Percentiles rank a stretch among this genome's conserved stretches.
Evolutionary conservation across 192 early-diverging fungal genomes (phyloP).

Genomic region (Backusella luteola): DNA sequence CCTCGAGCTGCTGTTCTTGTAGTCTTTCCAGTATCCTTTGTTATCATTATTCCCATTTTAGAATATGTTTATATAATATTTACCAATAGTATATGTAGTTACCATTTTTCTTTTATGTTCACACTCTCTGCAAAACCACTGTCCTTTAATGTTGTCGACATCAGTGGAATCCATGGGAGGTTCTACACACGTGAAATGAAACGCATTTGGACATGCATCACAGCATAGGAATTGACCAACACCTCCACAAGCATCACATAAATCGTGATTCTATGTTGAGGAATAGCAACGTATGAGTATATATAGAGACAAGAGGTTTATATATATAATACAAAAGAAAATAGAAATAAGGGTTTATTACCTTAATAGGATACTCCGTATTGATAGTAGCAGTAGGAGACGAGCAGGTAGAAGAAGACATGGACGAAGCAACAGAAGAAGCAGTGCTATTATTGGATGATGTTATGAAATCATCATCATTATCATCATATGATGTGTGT

Average conservation of each 20-base stretch:
- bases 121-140: conserved; percentile 44
- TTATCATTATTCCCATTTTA: background rate
- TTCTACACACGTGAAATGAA: conserved; percentile 44
- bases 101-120: conserved; percentile 12
- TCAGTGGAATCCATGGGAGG: conserved; percentile 42
- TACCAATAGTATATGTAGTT: background rate
- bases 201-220: conserved; percentile 43
- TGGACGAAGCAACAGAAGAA: background rate
- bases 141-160: conserved; percentile 30
- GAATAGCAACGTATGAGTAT: background rate
- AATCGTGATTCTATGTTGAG: conserved; percentile 36
- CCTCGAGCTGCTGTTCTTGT: background rate
- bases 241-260: conserved; percentile 38
- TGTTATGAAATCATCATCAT: background rate
- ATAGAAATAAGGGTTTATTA: background rate
- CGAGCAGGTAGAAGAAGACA: conserved; percentile 7
- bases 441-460: background rate
- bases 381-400: background rate
- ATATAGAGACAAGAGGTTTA: background rate
- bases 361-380: conserved; percentile 1
- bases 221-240: conserved; percentile 41
- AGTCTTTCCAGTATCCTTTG: background rate
- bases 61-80: background rate
- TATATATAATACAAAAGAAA: background rate
- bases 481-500: background rate